A percentile compares a stretch with the other conserved stretches of the same genome.
These are phyloP conservation scores for Catharanthus roseus DNA, from an alignment of 257 asterid species.

Conservation along the genomic window DNA sequence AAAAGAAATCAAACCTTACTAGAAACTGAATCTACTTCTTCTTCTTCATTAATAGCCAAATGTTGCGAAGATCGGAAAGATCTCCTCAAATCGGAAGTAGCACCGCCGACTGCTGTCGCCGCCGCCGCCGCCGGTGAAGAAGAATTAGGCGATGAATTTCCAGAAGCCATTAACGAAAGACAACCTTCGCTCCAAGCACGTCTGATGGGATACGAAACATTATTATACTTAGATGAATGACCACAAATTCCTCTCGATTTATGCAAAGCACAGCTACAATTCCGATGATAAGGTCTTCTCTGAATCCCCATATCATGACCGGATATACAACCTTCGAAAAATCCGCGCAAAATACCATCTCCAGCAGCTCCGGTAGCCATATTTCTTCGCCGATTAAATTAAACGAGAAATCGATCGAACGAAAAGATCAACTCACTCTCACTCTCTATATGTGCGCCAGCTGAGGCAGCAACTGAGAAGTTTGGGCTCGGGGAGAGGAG, in stretches of 20 bases:
- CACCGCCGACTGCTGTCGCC: not conserved
- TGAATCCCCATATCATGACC: constrained; percentile 39
- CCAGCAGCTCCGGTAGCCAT: constrained; percentile 58
- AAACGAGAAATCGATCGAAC: too few relatives aligned
- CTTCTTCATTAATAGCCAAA: constrained; percentile 26
- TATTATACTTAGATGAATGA: constrained; percentile 29
- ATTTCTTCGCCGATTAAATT: not conserved
- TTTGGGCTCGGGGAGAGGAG: not conserved
- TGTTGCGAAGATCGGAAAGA: constrained; percentile 27
- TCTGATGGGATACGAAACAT: constrained; percentile 45
- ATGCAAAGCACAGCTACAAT: constrained; percentile 60
- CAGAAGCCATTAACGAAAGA: constrained; percentile 30
- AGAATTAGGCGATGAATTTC: constrained; percentile 25
- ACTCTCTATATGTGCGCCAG: too few relatives aligned
- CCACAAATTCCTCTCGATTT: constrained; percentile 37
- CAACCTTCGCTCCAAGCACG: constrained; percentile 65
- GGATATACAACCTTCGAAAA: constrained; percentile 50
- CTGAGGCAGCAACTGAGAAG: not conserved
- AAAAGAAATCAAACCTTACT: not conserved
- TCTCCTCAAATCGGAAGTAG: constrained; percentile 24
- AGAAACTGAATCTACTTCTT: constrained; percentile 16
- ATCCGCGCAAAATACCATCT: constrained; percentile 41
- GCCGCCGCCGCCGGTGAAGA: constrained; percentile 32
- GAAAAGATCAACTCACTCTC: not conserved
- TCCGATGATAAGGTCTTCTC: constrained; percentile 60